Base-by-base conservation (phyloP, 2,329 filamentous ascomycete species). In the Chaetomium strumarium region DNA sequence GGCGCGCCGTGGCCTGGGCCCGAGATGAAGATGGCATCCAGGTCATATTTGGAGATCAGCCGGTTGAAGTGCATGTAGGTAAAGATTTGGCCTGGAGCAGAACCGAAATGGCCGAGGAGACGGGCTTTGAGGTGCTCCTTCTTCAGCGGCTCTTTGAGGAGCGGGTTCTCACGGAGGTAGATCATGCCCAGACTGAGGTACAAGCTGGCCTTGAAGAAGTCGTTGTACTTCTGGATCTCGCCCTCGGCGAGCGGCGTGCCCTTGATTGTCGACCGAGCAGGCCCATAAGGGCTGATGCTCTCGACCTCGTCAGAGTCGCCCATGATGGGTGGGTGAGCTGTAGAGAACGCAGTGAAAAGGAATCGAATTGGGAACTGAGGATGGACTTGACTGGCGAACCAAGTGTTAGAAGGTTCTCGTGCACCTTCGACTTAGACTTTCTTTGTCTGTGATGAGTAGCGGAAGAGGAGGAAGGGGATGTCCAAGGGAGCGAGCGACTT, bases 61-160 rank as follows among this genome's bases (percentile, higher is more conserved):
- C 86, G 83, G 69, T 90, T 90, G 76, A 89, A 86, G 70, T 90
- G 86, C 72, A 90, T 87, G 68, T 84, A 90, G 33, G 85, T 87
- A 69, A 91, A 90, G 53, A 85, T 83, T 68, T 90, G 87, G 13
- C 86, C 87, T n/a, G 87, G 83, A 46, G 87, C 86, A 2, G 85
- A 88, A 49, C 87, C 87, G 76, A 88, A 91, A 66, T 91, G 87
- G 37, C 87, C 87, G 2, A 91, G 74, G 9, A 90, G 74, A 58
- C 87, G 81, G 54, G 79, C 75, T 71, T 91, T 91, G 71, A 90
- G 74, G 64, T 90, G 84, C 49, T 88, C 81, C 31, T 79, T 71
- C 60, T 80, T 80, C 58, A 89, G 75, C 1, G 85, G 84, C 60
- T 89, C 80, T 55, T 77, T 77, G 40, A 91, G 79, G 12, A 91